Evolutionary conservation across 1,284 basidiomycete genomes (phyloP).

Genomic region (Irpex lacteus): DNA sequence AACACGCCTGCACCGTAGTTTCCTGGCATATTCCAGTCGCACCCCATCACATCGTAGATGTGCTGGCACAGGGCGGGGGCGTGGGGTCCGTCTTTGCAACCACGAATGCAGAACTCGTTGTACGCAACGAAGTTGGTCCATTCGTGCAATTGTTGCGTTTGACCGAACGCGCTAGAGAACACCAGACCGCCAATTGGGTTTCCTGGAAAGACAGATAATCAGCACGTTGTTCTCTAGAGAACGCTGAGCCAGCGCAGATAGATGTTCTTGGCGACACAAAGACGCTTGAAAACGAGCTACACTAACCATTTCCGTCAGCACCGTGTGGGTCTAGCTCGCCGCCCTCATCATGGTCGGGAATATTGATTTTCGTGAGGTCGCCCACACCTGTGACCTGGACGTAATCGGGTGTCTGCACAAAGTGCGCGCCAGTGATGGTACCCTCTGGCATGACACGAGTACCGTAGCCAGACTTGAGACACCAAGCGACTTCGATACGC

Average conservation of each 20-base stretch:
- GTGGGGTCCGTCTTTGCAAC: constrained; percentile 58
- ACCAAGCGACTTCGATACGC: constrained; percentile 70
- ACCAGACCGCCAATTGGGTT: constrained; percentile 71
- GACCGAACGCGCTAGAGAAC: constrained; percentile 69
- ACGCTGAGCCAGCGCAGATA: background rate
- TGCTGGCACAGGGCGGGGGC: constrained; percentile 64
- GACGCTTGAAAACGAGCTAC: too few species aligned
- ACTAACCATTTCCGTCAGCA: constrained; percentile 51
- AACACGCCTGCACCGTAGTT: constrained; percentile 57
- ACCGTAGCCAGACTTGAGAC: constrained; percentile 61
- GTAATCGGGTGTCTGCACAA: constrained; percentile 65
- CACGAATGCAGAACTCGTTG: constrained; percentile 71
- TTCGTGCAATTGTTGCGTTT: constrained; percentile 54
- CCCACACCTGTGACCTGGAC: constrained; percentile 69
- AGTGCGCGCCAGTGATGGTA: constrained; percentile 71
- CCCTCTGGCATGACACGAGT: constrained; percentile 77
- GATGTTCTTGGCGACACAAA: background rate
- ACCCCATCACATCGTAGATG: constrained; percentile 67
- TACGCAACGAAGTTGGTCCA: constrained; percentile 70
- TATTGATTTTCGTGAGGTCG: constrained; percentile 65
- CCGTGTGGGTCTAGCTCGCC: constrained; percentile 66
- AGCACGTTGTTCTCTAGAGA: background rate
- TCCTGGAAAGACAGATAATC: constrained; percentile 28
- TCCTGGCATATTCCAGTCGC: constrained; percentile 68
- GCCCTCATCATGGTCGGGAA: constrained; percentile 56